Conservation (phyloP, 345 rosid species). For the Populus simonii region DNA sequence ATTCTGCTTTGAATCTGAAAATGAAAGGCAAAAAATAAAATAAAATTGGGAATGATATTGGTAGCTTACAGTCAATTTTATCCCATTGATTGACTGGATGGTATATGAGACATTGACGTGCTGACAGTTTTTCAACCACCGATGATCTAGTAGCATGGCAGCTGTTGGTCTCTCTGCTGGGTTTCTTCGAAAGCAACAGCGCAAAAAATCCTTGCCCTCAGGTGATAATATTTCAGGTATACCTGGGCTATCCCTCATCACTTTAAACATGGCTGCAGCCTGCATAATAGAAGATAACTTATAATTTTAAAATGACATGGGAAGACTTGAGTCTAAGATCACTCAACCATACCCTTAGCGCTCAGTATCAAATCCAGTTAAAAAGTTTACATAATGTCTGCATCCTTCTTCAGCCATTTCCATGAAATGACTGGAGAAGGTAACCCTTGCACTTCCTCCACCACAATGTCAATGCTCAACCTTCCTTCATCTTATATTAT, state of each 20-base stretch:
- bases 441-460: background rate
- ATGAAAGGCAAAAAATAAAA: background rate
- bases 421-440: background rate
- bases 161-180: constrained; percentile 91
- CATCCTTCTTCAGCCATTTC: background rate
- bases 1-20: background rate
- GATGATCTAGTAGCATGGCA: constrained; percentile 66
- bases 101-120: constrained; percentile 38
- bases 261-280: constrained; percentile 99
- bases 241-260: constrained; percentile 74
- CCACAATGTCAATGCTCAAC: background rate
- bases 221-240: constrained; percentile 74
- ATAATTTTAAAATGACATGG: background rate
- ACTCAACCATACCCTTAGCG: background rate
- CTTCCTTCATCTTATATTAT: background rate
- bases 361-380: background rate
- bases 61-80: constrained; percentile 47
- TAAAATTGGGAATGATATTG: background rate
- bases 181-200: constrained; percentile 72
- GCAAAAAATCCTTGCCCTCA: constrained; percentile 86
- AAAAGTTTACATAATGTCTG: background rate
- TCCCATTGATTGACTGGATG: constrained; percentile 34
- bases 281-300: constrained; percentile 21
- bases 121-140: constrained; percentile 49
- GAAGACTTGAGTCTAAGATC: background rate